phyloP scores from a whole-genome alignment of 2,329 filamentous ascomycete species.

The Fusarium floridanum region DNA sequence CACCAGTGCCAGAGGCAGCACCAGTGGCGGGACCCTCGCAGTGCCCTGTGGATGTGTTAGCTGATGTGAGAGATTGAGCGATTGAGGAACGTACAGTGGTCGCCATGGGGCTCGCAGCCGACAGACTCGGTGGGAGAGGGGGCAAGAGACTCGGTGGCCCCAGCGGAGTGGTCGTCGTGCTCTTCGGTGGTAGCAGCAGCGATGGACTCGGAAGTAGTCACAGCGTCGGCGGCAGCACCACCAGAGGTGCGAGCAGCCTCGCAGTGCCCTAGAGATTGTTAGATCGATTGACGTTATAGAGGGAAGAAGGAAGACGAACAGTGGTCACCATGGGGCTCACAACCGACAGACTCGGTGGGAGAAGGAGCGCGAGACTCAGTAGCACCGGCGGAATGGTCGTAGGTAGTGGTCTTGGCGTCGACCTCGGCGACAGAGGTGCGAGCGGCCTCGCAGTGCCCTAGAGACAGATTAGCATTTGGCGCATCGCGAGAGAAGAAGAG shows the following conservation, averaged over 20 bases:
- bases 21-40: conserved; percentile 37
- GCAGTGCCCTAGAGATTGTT: conserved; percentile 21
- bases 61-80: accelerated
- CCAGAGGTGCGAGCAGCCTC: conserved; percentile 27
- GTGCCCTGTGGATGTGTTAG: conserved; percentile 30
- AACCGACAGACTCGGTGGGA: conserved; percentile 44
- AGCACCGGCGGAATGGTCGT: conserved; percentile 1
- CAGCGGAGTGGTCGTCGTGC: conserved; percentile 32
- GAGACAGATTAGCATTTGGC: neutral
- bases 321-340: conserved; percentile 42
- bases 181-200: conserved; percentile 28
- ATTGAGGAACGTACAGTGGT: conserved; percentile 34
- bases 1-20: conserved; percentile 11
- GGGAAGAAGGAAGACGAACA: conserved; percentile 3
- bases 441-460: conserved; percentile 34
- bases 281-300: neutral
- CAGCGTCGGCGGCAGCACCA: conserved; percentile 8
- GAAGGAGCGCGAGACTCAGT: conserved; percentile 18
- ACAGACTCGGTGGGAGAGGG: conserved; percentile 43
- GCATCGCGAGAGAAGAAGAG: too few relatives aligned
- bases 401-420: conserved; percentile 18
- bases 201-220: conserved; percentile 9
- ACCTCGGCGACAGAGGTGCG: conserved; percentile 12
- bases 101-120: conserved; percentile 42
- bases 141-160: conserved; percentile 9